Conservation (phyloP, 140 eudicot species). For the Stevia rebaudiana region DNA sequence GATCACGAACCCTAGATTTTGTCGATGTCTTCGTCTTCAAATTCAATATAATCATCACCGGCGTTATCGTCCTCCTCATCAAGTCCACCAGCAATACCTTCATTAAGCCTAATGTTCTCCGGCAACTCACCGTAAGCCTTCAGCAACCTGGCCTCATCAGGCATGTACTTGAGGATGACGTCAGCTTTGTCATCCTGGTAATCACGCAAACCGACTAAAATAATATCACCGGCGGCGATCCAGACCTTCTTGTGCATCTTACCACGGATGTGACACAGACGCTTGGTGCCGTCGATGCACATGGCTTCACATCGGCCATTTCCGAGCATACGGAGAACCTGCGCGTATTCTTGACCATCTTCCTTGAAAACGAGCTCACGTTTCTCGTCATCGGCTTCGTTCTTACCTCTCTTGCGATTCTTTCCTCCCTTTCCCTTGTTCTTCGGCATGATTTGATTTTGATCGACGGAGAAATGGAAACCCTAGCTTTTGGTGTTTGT, state of each 20-base stretch:
- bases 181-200: conserved; percentile 96
- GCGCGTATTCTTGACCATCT: conserved; percentile 95
- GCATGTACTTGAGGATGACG: conserved; percentile 77
- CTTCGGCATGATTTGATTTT: conserved; percentile 66
- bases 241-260: conserved; percentile 98
- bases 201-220: conserved; percentile 80
- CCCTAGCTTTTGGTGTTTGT: conserved; percentile 20
- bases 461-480: background rate
- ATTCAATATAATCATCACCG: conserved; percentile 78
- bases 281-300: conserved; percentile 88
- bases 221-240: conserved; percentile 88
- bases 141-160: conserved; percentile 74
- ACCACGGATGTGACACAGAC: conserved; percentile 88
- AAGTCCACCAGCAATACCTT: conserved; percentile 56
- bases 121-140: conserved; percentile 93
- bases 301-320: conserved; percentile 80
- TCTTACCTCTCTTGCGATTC: conserved; percentile 93
- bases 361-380: conserved; percentile 93
- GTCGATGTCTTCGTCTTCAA: conserved; percentile 89
- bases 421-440: conserved; percentile 99
- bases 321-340: conserved; percentile 86
- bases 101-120: conserved; percentile 67
- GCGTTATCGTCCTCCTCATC: conserved; percentile 75
- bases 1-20: conserved; percentile 44
- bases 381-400: conserved; percentile 96